Evolutionary conservation across 1,139 yeast genomes (phyloP).

Genomic region (Debaryomyces singareniensis): DNA sequence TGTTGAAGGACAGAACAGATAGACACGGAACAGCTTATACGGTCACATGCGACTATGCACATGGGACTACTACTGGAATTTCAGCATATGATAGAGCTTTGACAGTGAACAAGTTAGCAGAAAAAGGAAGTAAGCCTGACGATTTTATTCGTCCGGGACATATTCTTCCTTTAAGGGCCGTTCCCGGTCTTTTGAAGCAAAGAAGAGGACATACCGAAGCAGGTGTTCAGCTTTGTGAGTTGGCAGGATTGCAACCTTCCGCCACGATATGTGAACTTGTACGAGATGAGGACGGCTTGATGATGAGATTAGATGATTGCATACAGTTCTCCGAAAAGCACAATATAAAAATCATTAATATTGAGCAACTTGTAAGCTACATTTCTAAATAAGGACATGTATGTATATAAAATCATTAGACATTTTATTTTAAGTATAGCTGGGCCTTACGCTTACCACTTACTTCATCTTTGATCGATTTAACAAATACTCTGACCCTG

Average conservation of each 20-base stretch:
- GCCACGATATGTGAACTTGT: conserved; percentile 94
- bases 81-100: conserved; percentile 91
- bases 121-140: conserved; percentile 44
- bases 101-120: conserved; percentile 71
- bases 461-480: conserved; percentile 73
- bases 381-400: conserved; percentile 14
- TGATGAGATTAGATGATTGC: conserved; percentile 94
- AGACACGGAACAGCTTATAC: conserved; percentile 98
- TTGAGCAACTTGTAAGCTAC: conserved; percentile 66
- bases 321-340: conserved; percentile 57
- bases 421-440: conserved; percentile 44
- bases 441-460: conserved; percentile 94
- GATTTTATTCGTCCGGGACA: conserved; percentile 93
- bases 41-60: conserved; percentile 75
- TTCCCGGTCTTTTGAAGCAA: conserved; percentile 69
- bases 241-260: conserved; percentile 78
- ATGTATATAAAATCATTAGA: not conserved
- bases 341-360: conserved; percentile 68
- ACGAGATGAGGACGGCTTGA: conserved; percentile 85
- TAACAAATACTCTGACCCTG: conserved; percentile 75
- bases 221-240: conserved; percentile 76
- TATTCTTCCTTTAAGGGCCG: conserved; percentile 86
- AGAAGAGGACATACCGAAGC: conserved; percentile 99
- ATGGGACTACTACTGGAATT: conserved; percentile 96
- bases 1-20: conserved; percentile 63